Evolutionary conservation across 140 eudicot genomes (phyloP), one percentile per base, ranked within the genome.

Genomic region (Senecio squalidus): DNA sequence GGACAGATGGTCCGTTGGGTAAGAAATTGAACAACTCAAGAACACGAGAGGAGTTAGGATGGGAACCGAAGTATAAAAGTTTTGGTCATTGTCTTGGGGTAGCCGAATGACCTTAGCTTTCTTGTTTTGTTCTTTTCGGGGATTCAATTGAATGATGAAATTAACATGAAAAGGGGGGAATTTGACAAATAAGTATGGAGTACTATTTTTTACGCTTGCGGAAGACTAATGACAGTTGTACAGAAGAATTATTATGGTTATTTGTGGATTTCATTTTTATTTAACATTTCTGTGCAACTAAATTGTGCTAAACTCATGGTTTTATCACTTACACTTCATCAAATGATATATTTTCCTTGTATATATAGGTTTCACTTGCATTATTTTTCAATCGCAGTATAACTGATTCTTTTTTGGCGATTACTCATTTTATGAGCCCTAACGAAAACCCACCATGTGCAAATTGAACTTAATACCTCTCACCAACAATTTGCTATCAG

Each of bases 51-150:
- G 88, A 86, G 72, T 29, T 86, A 56, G 90, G 80, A 67, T 90
- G 98, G 98, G 95, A 86, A 66, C 96, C 98, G 1, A 90, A 76
- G 67, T 86, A 86, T 43, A 77, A 77, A 36, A 90, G 98, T 69
- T 90, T 78, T 68, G 83, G 86, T 11, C 83, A 90, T 54, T 86
- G 68, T 67, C 91, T 90, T 49, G 95, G 89, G 51, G 75, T 78
- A 68, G 65, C 77, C 5, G 60, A 70, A 28, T 67, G 65, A 73
- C 54, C 14, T 52, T 33, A 13, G n/a, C 44, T 29, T 17, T 62
- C 44, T 31, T 48, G 14, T 9, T 48, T 22, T 57, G 1, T 11
- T 34, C 44, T 44, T 58, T 9, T 2, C 6, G 20, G 40, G 9
- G 13, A 65, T 66, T 23, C 6, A 34, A 24, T 28, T 46, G 54